A percentile compares a stretch with the other conserved stretches of the same genome.
Conservation (phyloP, 106 monocot species). For the Triglochin maritima region DNA sequence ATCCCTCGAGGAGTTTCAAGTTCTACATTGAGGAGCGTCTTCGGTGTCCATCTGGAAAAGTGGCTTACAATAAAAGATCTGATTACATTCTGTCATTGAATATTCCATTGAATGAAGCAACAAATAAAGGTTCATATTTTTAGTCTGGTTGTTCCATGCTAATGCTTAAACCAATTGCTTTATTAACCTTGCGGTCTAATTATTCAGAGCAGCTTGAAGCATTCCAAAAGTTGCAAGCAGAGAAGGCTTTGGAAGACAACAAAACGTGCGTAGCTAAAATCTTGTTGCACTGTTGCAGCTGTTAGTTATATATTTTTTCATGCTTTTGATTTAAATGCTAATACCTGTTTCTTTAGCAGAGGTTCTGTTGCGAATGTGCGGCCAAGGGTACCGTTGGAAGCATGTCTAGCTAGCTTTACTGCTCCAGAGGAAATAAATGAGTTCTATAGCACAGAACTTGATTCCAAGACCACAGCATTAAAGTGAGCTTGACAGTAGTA, state of each 20-base stretch:
- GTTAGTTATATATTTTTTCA: background rate
- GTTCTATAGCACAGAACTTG: slow-evolving; percentile 87
- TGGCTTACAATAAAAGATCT: slow-evolving; percentile 79
- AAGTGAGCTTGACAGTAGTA: slow-evolving; percentile 40
- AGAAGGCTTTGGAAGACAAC: slow-evolving; percentile 33
- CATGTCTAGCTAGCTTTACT: slow-evolving; percentile 77
- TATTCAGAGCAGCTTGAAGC: slow-evolving; percentile 76
- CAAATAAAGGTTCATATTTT: slow-evolving; percentile 53
- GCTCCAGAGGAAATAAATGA: slow-evolving; percentile 79
- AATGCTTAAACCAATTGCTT: background rate
- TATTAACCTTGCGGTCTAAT: slow-evolving; percentile 1
- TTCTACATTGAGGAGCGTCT: slow-evolving; percentile 83
- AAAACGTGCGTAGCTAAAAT: slow-evolving; percentile 39
- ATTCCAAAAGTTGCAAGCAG: slow-evolving; percentile 47
- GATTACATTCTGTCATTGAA: slow-evolving; percentile 89
- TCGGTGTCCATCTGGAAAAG: slow-evolving; percentile 89
- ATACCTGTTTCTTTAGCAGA: slow-evolving; percentile 22
- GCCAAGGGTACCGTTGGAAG: slow-evolving; percentile 86
- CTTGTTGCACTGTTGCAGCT: background rate
- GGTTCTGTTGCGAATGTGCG: slow-evolving; percentile 63
- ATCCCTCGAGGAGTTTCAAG: slow-evolving; percentile 76
- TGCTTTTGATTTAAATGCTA: background rate
- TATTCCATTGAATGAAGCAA: slow-evolving; percentile 71
- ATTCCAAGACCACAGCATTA: slow-evolving; percentile 85
- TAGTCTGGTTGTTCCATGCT: background rate